Evolutionary conservation across 169 alveolate genomes (phyloP).

Genomic region (Plasmodium cynomolgi): DNA sequence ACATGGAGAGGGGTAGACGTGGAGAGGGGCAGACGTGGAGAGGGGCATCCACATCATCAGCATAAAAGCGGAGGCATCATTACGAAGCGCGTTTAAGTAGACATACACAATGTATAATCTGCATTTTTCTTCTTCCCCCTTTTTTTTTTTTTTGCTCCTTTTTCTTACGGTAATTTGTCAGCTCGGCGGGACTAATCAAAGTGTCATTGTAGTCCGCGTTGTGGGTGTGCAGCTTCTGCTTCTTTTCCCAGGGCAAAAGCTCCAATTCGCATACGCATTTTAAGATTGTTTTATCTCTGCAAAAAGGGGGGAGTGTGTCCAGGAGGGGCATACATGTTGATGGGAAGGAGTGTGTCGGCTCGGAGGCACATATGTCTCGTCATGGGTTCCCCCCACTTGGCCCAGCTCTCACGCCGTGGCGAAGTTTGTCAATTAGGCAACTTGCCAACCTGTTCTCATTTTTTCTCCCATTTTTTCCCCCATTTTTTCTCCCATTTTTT

Average conservation of each 20-base stretch:
- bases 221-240: conserved; percentile 23
- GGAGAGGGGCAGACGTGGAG: background rate
- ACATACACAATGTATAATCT: background rate
- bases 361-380: background rate
- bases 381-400: background rate
- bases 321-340: background rate
- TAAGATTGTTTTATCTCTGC: conserved; percentile 48
- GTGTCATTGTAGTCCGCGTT: conserved; percentile 48
- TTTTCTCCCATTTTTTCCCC: background rate
- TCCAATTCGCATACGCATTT: conserved; percentile 60
- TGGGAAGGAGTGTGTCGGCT: background rate
- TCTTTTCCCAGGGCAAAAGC: conserved; percentile 58
- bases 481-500: no score
- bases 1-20: no score
- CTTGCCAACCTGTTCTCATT: background rate
- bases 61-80: background rate
- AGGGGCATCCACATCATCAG: background rate
- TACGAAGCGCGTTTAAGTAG: background rate
- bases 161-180: conserved; percentile 63
- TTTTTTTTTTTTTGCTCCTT: background rate
- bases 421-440: background rate
- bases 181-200: conserved; percentile 53
- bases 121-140: background rate
- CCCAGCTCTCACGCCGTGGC: background rate
- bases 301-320: background rate